Evolutionary conservation across 805 yeast genomes (phyloP), one percentile per base, ranked within the genome.

Genomic region (Candida pseudoglaebosa): DNA sequence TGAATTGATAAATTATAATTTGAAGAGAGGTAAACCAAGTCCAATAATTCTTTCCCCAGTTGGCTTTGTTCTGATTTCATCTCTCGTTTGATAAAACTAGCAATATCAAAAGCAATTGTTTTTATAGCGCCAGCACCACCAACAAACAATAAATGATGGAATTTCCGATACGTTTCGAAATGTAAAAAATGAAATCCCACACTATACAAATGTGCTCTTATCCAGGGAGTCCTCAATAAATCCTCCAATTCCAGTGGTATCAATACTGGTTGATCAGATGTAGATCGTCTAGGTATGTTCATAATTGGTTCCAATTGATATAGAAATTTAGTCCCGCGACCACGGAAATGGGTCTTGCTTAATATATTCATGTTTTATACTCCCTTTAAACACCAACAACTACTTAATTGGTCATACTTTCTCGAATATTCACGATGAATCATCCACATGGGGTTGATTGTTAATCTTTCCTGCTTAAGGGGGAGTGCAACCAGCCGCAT

Each of bases 111-210:
- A 5, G 65, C 70, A 12, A 62, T 45, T 15, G 50, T 49, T 46
- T 65, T 65, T 33, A 65, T 46, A 3, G 53, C 37, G 2, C 66
- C 61, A 0, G 69, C 68, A 4, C 67, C 64, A 4, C 54, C 59
- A 18, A 51, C 44, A 7, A 52, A 47, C 8, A 62, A 38, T 14
- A 54, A 43, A 19, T 55, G 50, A 26, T 56, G 51, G 26, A 66
- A 53, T 42, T 56, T 58, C 40, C 57, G 57, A 48, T 66, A 66
- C 3, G 61, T 48, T 32, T 54, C 55, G 8, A 66, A 51, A 26
- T 62, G 47, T 29, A 66, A 45, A 21, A 59, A 51, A 37, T 66
- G 70, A 26, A 54, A 52, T 4, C 72, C 72, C 10, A 63, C 41
- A 32, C 51, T 48, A 39, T 54, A 57, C n/a, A 65, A 47, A 42